Percentiles rank a stretch among this genome's conserved stretches.
These are phyloP conservation scores for Plasmopara muralis DNA, from an alignment of 352 stramenopile genomes.

Conservation along the genomic window DNA sequence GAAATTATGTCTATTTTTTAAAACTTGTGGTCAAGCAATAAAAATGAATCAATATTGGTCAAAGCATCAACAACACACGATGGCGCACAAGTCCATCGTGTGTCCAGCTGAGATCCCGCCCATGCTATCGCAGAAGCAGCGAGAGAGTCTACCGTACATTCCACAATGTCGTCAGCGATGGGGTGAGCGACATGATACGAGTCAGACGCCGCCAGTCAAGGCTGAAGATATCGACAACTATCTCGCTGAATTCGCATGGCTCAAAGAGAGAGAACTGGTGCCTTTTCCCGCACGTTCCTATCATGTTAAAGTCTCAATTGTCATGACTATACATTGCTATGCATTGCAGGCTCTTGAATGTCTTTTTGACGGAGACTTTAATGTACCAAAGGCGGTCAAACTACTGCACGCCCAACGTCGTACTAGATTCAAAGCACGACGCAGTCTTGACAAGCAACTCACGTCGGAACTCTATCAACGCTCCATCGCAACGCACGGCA, in stretches of 20 bases:
- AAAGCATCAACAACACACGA: too few relatives aligned
- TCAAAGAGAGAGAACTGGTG: constrained; percentile 42
- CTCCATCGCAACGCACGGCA: constrained; percentile 39
- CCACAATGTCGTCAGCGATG: constrained; percentile 37
- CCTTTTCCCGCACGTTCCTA: not conserved
- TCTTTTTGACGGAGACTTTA: constrained; percentile 50
- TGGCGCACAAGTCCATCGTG: too few relatives aligned
- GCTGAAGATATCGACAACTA: constrained; percentile 46
- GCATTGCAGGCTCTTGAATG: constrained; percentile 45
- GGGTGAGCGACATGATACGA: constrained; percentile 16
- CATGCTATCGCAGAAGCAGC: constrained; percentile 31
- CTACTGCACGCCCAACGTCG: constrained; percentile 34
- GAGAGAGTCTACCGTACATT: constrained; percentile 9
- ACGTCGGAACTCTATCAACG: constrained; percentile 34
- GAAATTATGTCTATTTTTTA: too few relatives aligned
- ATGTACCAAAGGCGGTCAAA: constrained; percentile 32
- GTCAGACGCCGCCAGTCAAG: constrained; percentile 14
- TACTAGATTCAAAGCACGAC: constrained; percentile 16
- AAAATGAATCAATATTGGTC: too few relatives aligned
- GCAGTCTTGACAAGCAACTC: constrained; percentile 24
- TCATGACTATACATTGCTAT: not conserved
- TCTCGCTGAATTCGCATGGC: constrained; percentile 32
- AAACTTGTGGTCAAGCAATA: too few relatives aligned
- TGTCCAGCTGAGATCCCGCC: constrained; percentile 36
- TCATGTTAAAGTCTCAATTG: not conserved